Evolutionary conservation across 257 asterid species (phyloP), one percentile per base, ranked within the genome.

Genomic region (Prunella vulgaris): DNA sequence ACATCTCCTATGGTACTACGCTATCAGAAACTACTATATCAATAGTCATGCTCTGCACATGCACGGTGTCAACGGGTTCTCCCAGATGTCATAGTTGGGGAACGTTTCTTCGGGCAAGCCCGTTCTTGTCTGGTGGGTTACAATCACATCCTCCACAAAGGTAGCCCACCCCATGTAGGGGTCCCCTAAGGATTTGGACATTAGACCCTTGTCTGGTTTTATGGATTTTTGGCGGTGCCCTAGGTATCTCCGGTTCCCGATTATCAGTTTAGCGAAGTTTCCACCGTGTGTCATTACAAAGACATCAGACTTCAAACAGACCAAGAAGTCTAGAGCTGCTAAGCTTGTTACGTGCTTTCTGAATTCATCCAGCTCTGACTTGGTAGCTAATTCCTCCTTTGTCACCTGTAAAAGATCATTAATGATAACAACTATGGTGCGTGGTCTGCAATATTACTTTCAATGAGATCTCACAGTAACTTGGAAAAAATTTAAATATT

Each of bases 121-220:
- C 0, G 94, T 84, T 71, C 98, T 83, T 0, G 99, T 89, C 79
- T 92, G 96, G 79, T 94, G 99, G 51, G 98, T 94, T 15, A 79
- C 77, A 30, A 89, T 75, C 51, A 85, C 95, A 7, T 94, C 99
- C 77, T 94, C 99, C 21, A 89, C 96, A 42, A 94, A 91, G 57
- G 88, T 80, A 53, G 99, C 98, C 99, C 99, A 94, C 1, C 99
- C 98, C 97, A 89, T 89, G 71, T 92, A 94, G n/a, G 98, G 99
- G 72, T 94, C 99, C 21, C 98, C 99, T 72, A 91, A 77, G 8
- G 98, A 94, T 83, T 94, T 92, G 46, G 99, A 92, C 98, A 94
- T 80, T 21, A 94, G 87, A 49, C 97, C 97, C 83, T 94, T 94
- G 80, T 94, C 99, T 0, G 99, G 99, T 82, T 94, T 94, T 65